Base-by-base conservation (phyloP, 345 rosid genomes). In the Garcia nutans region DNA sequence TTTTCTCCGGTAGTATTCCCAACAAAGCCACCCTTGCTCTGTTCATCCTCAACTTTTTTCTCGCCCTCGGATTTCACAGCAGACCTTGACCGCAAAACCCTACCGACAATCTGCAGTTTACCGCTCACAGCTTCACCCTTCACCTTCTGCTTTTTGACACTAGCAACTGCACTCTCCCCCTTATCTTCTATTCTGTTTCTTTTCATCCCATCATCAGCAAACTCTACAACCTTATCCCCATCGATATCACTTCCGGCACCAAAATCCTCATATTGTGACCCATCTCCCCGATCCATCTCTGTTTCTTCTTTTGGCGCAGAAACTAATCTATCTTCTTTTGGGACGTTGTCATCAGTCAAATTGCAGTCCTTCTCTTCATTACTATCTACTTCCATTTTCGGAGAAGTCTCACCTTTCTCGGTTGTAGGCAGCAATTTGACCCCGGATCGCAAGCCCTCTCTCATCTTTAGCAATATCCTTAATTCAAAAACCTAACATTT, bases 41-140 rank as follows among this genome's bases (percentile, higher is more conserved):
- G 68, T 17, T 19, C 23, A 73, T n/a, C 41, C 37, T 70, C 70
- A 74, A 62, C 59, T 23, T 31, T 56, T 50, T 23, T 74, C 68
- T 17, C 54, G 68, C 67, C 73, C 22, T 45, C 76, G 71, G 63
- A 65, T 37, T 81, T 76, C 52, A 63, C 49, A 67, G 76, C 86
- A 72, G 78, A 65, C 67, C 82, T 74, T 2, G 92, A 87, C 47
- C 91, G 84, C 41, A 93, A 83, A 75, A 85, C 88, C 81, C 87
- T 83, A 12, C 79, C 79, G 37, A 78, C 72, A 61, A 76, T 74
- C 71, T 71, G 81, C 58, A 70, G 61, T 55, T 72, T 78, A 47
- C 75, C 61, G 54, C 70, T 72, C 24, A 66, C 15, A 17, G 31
- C 69, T 20, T 80, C 79, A 28, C 67, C 74, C 68, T 70, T 79